A percentile compares a stretch with the other conserved stretches of the same genome.
Conservation (phyloP, 306 rosid genomes). For the Castanea crenata region DNA sequence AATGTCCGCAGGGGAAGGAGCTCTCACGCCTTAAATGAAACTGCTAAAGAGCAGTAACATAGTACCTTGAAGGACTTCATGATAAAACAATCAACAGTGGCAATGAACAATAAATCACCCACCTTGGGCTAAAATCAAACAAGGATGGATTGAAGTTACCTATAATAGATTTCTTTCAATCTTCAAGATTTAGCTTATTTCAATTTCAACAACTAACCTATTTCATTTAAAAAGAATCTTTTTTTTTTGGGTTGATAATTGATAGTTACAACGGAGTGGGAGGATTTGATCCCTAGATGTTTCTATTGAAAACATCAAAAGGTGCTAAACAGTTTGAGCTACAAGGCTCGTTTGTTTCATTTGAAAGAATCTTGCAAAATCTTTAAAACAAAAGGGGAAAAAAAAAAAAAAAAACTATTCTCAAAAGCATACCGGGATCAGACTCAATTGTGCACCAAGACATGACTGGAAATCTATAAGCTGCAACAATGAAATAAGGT, state of each 20-base stretch:
- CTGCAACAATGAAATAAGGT: conserved; percentile 30
- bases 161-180: not conserved
- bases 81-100: no score
- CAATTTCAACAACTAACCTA: not conserved
- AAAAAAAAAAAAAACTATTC: not conserved
- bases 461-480: conserved; percentile 46
- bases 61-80: no score
- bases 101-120: no score
- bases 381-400: not conserved
- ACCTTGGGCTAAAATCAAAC: not conserved
- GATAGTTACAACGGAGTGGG: no score
- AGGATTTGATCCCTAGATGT: no score
- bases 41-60: no score
- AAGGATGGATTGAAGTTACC: not conserved
- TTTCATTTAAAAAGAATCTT: no score
- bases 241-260: no score
- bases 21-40: no score
- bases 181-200: not conserved
- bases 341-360: not conserved
- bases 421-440: conserved; percentile 71
- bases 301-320: no score
- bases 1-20: no score
- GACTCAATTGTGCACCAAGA: conserved; percentile 99
- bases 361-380: not conserved
- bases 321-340: no score